Evolutionary conservation across 805 yeast species (phyloP).

Genomic region (Yarrowia alimentaria): DNA sequence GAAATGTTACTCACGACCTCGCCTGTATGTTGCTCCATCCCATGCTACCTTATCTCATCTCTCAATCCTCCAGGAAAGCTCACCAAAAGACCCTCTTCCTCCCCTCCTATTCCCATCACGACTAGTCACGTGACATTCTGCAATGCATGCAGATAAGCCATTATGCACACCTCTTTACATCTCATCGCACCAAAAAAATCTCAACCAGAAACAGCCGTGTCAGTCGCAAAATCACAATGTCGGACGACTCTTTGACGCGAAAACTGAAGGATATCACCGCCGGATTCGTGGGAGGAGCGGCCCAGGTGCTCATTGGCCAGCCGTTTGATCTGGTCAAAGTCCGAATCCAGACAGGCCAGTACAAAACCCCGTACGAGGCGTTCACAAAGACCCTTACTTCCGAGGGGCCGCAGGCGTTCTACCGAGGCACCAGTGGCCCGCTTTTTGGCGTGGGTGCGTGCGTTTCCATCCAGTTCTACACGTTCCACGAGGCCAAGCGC

Average conservation of each 20-base stretch:
- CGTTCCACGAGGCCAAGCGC: constrained; percentile 67
- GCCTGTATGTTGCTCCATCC: no score
- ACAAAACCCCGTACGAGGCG: constrained; percentile 50
- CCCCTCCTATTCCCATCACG: not conserved
- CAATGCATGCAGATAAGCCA: constrained; percentile 21
- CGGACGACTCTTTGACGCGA: constrained; percentile 41
- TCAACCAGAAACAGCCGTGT: no score
- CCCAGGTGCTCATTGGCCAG: constrained; percentile 57
- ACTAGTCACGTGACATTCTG: constrained; percentile 24
- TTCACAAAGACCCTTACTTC: constrained; percentile 53
- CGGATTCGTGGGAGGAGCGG: constrained; percentile 56
- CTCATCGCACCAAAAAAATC: no score
- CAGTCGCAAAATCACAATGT: constrained; percentile 2
- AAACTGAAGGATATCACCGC: constrained; percentile 55
- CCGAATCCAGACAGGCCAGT: constrained; percentile 68
- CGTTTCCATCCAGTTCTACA: constrained; percentile 67
- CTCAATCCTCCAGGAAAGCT: no score
- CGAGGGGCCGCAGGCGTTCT: constrained; percentile 63
- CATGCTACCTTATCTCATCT: no score
- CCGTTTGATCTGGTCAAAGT: constrained; percentile 73
- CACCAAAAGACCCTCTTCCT: not conserved
- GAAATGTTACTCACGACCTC: no score
- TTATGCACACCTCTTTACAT: not conserved
- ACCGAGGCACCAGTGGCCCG: constrained; percentile 70
- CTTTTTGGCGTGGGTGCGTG: constrained; percentile 66